Base-by-base conservation (phyloP, 306 rosid species). In the Cucurbita argyrosperma region DNA sequence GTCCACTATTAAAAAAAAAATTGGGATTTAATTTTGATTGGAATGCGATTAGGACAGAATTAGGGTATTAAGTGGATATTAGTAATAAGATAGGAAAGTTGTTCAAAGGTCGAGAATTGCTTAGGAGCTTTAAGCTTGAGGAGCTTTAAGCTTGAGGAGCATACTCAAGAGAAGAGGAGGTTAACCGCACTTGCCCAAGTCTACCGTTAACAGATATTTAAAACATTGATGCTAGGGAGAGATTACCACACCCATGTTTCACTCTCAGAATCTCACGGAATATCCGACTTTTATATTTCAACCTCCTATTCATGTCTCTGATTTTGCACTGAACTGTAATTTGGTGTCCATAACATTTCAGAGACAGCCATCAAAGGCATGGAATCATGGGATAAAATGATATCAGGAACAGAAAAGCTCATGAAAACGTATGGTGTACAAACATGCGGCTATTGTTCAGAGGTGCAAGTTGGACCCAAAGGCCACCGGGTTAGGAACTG, bases 401-500 rank as follows among this genome's bases (percentile, higher is more conserved):
- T 78, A 12, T 54, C 66, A 3, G 91, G 91, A 76, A 84, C 86
- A 54, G 79, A 84, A 75, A 84, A 80, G 77, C 91, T 89, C 7
- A 83, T 85, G 87, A 77, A 81, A 80, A 82, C 74, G 51, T 87
- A 87, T 82, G 80, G 57, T 30, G 88, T 87, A 39, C 91, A 89
- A 83, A 89, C 91, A 30, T 89, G 96, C 81, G 91, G 90, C 52
- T 87, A 87, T 75, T 89, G 91, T 78, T 77, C 91, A 52, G 96
- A 89, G 84, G 87, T 89, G 74, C 89, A 87, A 75, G 96, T 89
- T 50, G 96, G 91, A 10, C 90, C 96, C 21, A 89, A 85, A 82
- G 96, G 96, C 39, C 91, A 89, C 70, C 74, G 84, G 78, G 96
- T 79, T 15, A 77, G 90, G 38, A 84, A 89, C 62, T 89, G 91